Evolutionary conservation across 345 rosid species (phyloP), one percentile per base, ranked within the genome.

Genomic region (Lumnitzera littorea): DNA sequence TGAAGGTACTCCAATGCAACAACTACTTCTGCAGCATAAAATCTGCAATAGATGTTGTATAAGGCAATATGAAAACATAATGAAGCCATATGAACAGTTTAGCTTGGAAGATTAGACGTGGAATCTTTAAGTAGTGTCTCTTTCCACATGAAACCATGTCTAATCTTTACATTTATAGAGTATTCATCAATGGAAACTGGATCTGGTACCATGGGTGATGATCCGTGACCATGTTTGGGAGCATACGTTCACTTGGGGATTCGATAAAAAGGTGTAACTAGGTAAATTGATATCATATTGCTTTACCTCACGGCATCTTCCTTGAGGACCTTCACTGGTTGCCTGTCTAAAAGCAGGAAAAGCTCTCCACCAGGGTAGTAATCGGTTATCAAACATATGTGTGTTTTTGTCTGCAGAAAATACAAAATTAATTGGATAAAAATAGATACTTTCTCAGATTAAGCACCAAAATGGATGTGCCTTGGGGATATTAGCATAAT

Each of bases 351-450:
- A 67, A 92, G 91, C 79, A 81, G 62, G 78, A 92, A 92, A 59
- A 92, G 91, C 78, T 92, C 98, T 55, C 98, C 98, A 55, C 98
- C 98, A 3, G 87, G 80, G 70, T 76, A 92, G 74, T 92, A 92
- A 72, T 92, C 98, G 50, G 98, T 92, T 70, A 92, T 81, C 74
- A 92, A 83, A 74, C 94, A 92, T 48, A 92, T 81, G 74, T 92
- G 96, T 57, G 96, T 89, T 75, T 92, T 89, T 46, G 96, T 89
- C 98, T 92, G 91, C 62, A 78, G 63, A 69, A 11, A 2, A 27
- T n/a, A 31, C 48, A 2, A n/a, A 24, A 62, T 36, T 36, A 36
- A 9, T 36, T 4, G 11, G 43, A 36, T 36, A 4, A 36, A 36
- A 36, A 9, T 9, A 1, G 11, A 36, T 36, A 36, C 43, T 36